Evolutionary conservation across 805 yeast genomes (phyloP).

Genomic region (Yarrowia osloensis): DNA sequence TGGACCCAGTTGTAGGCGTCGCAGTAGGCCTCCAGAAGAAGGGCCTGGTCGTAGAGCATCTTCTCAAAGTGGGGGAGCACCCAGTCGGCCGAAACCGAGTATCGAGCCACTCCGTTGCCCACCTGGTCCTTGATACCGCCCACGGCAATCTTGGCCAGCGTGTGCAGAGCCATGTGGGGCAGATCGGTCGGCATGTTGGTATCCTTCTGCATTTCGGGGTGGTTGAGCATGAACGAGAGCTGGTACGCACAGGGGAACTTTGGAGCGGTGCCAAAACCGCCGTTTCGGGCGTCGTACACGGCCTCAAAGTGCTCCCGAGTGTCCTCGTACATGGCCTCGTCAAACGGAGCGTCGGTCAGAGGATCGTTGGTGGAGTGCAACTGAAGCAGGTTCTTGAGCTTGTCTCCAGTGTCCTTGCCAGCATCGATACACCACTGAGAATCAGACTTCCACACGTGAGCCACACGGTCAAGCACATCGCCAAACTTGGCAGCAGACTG

Average conservation of each 20-base stretch:
- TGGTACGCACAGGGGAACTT: constrained; percentile 44
- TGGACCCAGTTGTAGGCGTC: constrained; percentile 38
- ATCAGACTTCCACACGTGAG: constrained; percentile 41
- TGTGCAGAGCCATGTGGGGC: constrained; percentile 37
- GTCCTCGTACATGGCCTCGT: constrained; percentile 33
- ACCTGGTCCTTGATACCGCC: constrained; percentile 47
- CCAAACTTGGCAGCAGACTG: constrained; percentile 37
- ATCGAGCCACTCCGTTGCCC: constrained; percentile 44
- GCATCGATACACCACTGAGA: constrained; percentile 38
- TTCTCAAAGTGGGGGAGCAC: constrained; percentile 47
- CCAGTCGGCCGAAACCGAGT: constrained; percentile 47
- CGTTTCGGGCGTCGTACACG: constrained; percentile 38
- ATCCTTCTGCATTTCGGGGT: constrained; percentile 18
- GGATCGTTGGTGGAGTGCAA: constrained; percentile 35
- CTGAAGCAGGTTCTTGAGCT: constrained; percentile 37
- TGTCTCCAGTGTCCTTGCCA: constrained; percentile 37
- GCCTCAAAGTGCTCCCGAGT: constrained; percentile 38
- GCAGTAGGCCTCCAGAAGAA: constrained; percentile 42
- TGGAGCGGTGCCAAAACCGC: constrained; percentile 45
- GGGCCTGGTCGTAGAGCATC: constrained; percentile 45
- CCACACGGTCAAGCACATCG: constrained; percentile 41
- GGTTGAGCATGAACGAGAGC: constrained; percentile 36
- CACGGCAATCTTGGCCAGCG: constrained; percentile 40
- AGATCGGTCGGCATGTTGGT: constrained; percentile 31
- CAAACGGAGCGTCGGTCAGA: constrained; percentile 22